Evolutionary conservation across 2,329 filamentous ascomycete species (phyloP), one percentile per base, ranked within the genome.

Genomic region (Paraconiothyrium brasiliense): DNA sequence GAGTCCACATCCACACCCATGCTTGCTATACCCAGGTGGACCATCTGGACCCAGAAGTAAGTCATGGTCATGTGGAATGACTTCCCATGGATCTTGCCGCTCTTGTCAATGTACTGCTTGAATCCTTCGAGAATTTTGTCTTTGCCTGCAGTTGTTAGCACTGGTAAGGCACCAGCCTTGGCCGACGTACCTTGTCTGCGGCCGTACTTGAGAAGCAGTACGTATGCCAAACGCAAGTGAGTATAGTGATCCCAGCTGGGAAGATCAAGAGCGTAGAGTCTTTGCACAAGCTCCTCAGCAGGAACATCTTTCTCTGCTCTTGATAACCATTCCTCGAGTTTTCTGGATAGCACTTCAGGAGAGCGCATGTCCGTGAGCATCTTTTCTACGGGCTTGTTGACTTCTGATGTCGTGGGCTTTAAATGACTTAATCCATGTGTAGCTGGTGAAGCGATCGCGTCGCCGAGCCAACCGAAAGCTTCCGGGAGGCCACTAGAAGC

Each of bases 221-320:
- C 4, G 16, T 50, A 50, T 4, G 27, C 48, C 3, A 32, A 16
- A 14, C 48, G 48, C 4, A 50, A 32, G 16, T 50, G 48, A 11
- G 48, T 35, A 16, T 50, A 50, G 48, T 50, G 48, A 30, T 50
- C 30, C 48, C 48, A 50, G n/a, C 14, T 20, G 8, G 30, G 32
- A 3, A 50, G 13, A 10, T n/a, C 9, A 2, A 16, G 27, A 5
- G 48, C 5, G 14, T n/a, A 22, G 30, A 50, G 37, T 1, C 3
- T 10, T 6, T 34, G 4, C 14, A 30, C n/a, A 14, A 50, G 32
- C 8, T 3, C 6, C 16, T 32, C 48, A 10, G 39, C 14, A n/a
- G 39, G 39, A 3, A n/a, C 6, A 16, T 41, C 39, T 20, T 41
- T 41, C 9, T 41, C 39, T 6, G 39, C 39, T 5, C 39, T 16